Conservation (phyloP, 116 monocot genomes). For the Trichopus zeylanicus region DNA sequence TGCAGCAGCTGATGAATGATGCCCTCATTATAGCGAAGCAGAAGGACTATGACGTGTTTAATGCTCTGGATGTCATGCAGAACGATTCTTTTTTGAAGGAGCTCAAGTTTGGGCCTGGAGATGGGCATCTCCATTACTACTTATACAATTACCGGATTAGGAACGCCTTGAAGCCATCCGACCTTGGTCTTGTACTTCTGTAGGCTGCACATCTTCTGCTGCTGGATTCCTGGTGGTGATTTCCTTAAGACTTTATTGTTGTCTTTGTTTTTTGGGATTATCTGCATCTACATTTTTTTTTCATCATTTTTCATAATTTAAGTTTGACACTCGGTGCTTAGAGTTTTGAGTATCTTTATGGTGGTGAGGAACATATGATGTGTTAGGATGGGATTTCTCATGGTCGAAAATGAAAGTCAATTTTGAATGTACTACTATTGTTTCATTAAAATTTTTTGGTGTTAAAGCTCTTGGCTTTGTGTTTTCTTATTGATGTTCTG, state of each 20-base stretch:
- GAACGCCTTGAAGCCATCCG: constrained; percentile 32
- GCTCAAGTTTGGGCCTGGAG: constrained; percentile 76
- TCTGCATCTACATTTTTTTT: not conserved
- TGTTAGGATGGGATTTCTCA: not conserved
- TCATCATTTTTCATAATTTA: not conserved
- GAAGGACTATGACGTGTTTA: constrained; percentile 71
- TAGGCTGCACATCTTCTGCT: constrained; percentile 4
- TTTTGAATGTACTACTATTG: too few species aligned
- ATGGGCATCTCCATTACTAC: constrained; percentile 71
- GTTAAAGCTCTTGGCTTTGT: too few species aligned
- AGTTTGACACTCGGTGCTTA: not conserved
- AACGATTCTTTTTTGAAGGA: constrained; percentile 67
- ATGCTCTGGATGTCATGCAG: constrained; percentile 69
- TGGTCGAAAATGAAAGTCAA: not conserved
- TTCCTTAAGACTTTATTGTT: not conserved
- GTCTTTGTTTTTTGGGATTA: not conserved
- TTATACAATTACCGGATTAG: constrained; percentile 60
- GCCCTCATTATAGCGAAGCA: constrained; percentile 63
- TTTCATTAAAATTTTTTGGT: too few species aligned
- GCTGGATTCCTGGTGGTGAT: not conserved
- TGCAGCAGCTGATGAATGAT: constrained; percentile 74
- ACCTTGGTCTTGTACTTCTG: constrained; percentile 59
- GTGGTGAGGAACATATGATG: not conserved
- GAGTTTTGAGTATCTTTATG: not conserved
- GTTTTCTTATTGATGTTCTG: too few species aligned